Conservation (phyloP, 192 early-diverging fungal species). For the Entomortierella parvispora region DNA sequence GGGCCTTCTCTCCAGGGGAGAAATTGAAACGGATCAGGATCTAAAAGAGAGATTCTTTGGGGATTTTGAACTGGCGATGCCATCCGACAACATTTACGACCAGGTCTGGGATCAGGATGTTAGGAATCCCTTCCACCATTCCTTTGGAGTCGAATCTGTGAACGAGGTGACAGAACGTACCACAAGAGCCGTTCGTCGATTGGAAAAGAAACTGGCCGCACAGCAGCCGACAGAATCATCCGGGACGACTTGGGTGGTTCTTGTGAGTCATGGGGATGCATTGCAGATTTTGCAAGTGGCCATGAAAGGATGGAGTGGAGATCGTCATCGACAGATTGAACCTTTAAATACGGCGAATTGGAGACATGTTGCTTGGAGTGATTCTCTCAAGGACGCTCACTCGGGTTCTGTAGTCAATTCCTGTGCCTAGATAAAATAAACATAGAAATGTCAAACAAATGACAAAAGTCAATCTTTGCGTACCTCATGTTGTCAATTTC, state of each 20-base stretch:
- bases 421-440: background rate
- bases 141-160: constrained; percentile 37
- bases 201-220: constrained; percentile 5
- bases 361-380: constrained; percentile 41
- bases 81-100: constrained; percentile 51
- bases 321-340: constrained; percentile 56
- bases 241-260: constrained; percentile 39
- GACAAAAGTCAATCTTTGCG: too few relatives aligned
- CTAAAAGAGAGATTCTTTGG: constrained; percentile 70
- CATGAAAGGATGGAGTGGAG: constrained; percentile 53
- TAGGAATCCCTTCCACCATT: constrained; percentile 16
- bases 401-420: background rate
- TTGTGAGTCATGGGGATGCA: constrained; percentile 65
- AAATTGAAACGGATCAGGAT: constrained; percentile 20
- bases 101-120: constrained; percentile 58
- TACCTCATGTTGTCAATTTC: too few relatives aligned
- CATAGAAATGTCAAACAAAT: background rate
- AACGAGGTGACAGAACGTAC: constrained; percentile 18
- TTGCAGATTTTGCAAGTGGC: constrained; percentile 61
- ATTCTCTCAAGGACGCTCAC: constrained; percentile 11
- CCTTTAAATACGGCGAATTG: constrained; percentile 61
- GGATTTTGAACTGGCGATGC: constrained; percentile 59
- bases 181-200: constrained; percentile 14
- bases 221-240: background rate
- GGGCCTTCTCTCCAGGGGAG: too few relatives aligned